These are phyloP conservation scores for Arthrobotrys entomopaga DNA, from an alignment of 2,329 filamentous ascomycete genomes.

Conservation along the genomic window DNA sequence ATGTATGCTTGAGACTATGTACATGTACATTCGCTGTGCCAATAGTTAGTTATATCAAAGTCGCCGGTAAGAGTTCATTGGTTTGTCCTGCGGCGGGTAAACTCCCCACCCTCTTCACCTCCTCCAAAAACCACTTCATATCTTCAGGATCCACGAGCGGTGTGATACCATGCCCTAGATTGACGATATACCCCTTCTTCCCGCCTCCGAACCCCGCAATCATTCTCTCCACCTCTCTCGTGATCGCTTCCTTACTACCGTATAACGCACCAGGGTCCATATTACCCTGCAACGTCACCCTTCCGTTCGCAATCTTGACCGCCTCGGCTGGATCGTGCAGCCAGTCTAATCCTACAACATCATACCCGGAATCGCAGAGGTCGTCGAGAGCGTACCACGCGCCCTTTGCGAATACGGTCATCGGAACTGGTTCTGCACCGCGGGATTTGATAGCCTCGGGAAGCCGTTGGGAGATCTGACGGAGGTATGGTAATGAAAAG, in stretches of 20 bases:
- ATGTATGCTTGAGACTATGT: constrained; percentile 23
- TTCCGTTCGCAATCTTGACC: constrained; percentile 78
- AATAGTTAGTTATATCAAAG: constrained; percentile 23
- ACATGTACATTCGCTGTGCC: constrained; percentile 7
- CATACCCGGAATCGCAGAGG: constrained; percentile 86
- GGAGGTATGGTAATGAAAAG: constrained; percentile 87
- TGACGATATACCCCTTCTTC: constrained; percentile 95
- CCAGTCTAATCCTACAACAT: constrained; percentile 96
- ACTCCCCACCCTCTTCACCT: constrained; percentile 78
- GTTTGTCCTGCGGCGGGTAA: neutral
- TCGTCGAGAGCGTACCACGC: constrained; percentile 94
- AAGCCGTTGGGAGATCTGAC: constrained; percentile 82
- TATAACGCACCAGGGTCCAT: constrained; percentile 94
- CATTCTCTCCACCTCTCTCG: constrained; percentile 83
- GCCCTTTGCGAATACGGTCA: constrained; percentile 98
- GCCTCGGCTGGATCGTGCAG: constrained; percentile 87
- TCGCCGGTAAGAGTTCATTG: constrained; percentile 12
- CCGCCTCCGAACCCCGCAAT: constrained; percentile 83
- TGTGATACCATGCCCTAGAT: constrained; percentile 96
- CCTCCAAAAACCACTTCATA: constrained; percentile 91
- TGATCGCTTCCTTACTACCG: constrained; percentile 82
- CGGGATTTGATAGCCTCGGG: constrained; percentile 78
- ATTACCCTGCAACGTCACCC: constrained; percentile 90
- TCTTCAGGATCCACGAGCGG: constrained; percentile 94
- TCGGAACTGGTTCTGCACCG: constrained; percentile 83